Base-by-base conservation (phyloP, 306 rosid species). In the Begonia peltatifolia region DNA sequence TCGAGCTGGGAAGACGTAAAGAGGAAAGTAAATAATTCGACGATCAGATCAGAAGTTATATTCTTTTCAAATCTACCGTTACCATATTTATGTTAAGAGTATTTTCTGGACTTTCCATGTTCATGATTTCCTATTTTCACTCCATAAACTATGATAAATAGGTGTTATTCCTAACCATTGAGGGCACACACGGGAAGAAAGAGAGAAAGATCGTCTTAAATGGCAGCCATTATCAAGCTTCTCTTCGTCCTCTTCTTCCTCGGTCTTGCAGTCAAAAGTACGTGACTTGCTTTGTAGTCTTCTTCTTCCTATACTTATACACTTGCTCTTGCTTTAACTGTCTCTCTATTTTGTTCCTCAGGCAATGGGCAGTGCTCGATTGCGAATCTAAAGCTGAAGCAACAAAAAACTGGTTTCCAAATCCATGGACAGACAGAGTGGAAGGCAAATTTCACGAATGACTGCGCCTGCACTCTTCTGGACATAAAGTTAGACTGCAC, bases 401-500 rank as follows among this genome's bases (percentile, higher is more conserved):
- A 57, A 57, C 15, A 5, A 1, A 6, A 41, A n/a, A 57, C 53
- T 2, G 62, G 62, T 13, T 11, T 5, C 11, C 42, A 57, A 46
- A 25, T 57, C 13, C 11, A 46, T 12, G 62, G 53, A 46, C 46
- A 57, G 23, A 10, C 12, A 23, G 20, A 46, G 35, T 57, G 52
- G 52, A 57, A 25, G 22, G 52, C 62, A 4, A 57, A 51, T 9
- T 25, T 67, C 16, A 25, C 17, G 10, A 67, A 59, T 18, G 50
- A 42, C 3, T 67, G 71, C 50, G 10, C 43, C 12, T 67, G 71
- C 50, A 18, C 51, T 9, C 71, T 54, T 25, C 51, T 3, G n/a
- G 42, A 44, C 9, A 47, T 67, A 66, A 60, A 23, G 47, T 60
- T 60, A 8, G 30, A 20, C 46, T 63, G 68, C 68, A 56, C 18